Percentiles rank a stretch among this genome's conserved stretches.
Evolutionary conservation across 208 protist species (phyloP).

Genomic region (Leishmania tarentolae): DNA sequence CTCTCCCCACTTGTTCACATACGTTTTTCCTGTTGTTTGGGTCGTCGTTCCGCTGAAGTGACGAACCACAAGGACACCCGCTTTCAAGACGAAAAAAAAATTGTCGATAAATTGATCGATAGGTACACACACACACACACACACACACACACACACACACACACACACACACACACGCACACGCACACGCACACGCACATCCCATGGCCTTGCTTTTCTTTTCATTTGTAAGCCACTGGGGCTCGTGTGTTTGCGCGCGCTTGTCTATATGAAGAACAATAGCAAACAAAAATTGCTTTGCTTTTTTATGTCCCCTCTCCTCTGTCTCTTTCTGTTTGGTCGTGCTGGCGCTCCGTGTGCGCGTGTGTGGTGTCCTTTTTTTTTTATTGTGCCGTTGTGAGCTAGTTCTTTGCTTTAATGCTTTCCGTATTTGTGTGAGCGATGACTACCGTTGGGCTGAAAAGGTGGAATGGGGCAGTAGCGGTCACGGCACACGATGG

Average conservation of each 20-base stretch:
- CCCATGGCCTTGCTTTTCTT: neutral
- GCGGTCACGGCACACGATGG: neutral
- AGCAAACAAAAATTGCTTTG: neutral
- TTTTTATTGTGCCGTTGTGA: neutral
- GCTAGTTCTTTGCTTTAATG: neutral
- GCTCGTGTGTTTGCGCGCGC: neutral
- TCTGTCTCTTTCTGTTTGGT: neutral
- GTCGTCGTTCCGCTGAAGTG: neutral
- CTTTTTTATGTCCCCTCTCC: neutral
- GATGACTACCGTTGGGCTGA: neutral
- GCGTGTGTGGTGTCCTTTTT: neutral
- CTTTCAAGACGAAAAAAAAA: too few species aligned
- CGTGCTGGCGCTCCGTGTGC: neutral
- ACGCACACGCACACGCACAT: neutral
- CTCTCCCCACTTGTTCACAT: constrained; percentile 1
- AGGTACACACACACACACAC: neutral
- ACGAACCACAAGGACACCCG: too few species aligned
- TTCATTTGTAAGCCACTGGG: neutral
- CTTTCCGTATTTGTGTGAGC: neutral
- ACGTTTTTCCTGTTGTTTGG: neutral
- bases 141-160: neutral
- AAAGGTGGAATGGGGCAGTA: neutral
- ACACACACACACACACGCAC: constrained; percentile 1
- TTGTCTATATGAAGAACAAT: neutral
- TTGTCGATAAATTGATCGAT: too few species aligned